A percentile compares a stretch with the other conserved stretches of the same genome.
phyloP scores from a whole-genome alignment of 2,329 filamentous ascomycete species.

The Arthrobotrys musiformis region DNA sequence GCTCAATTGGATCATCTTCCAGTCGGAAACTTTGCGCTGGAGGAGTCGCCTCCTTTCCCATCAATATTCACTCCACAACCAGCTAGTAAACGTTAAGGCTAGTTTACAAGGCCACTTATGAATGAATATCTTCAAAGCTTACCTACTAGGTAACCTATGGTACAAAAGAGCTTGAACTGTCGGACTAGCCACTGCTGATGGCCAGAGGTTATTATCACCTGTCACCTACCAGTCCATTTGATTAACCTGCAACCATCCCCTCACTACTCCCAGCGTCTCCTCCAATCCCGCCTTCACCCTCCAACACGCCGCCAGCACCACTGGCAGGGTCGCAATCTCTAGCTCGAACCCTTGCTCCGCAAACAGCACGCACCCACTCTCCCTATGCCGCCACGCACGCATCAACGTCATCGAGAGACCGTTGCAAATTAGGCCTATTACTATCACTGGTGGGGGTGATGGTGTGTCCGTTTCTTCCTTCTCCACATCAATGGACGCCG shows the following conservation, averaged over 20 bases:
- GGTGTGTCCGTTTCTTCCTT: not conserved
- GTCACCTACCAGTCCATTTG: not conserved
- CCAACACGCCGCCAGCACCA: not conserved
- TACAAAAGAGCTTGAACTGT: not conserved
- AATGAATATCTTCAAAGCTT: not conserved
- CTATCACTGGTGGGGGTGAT: conserved; percentile 1
- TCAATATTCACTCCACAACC: not conserved
- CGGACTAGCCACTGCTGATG: not conserved
- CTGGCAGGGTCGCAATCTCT: conserved; percentile 3
- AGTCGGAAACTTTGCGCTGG: no score
- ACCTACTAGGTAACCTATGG: no score
- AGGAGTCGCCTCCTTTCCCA: no score
- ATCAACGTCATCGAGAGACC: conserved; percentile 3
- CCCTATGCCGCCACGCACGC: conserved; percentile 8
- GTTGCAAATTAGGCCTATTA: conserved; percentile 7
- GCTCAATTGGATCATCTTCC: no score
- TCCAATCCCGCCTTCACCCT: conserved; percentile 7
- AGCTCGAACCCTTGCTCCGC: conserved; percentile 4
- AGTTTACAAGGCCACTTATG: not conserved
- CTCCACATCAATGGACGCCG: not conserved
- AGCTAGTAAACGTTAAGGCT: not conserved
- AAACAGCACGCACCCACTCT: conserved; percentile 8
- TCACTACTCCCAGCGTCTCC: conserved; percentile 1
- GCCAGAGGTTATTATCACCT: not conserved
- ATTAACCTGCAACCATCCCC: conserved; percentile 3